A percentile compares a stretch with the other conserved stretches of the same genome.
These are phyloP conservation scores for Penicillium odoratum DNA, from an alignment of 495 filamentous ascomycete genomes.

Conservation along the genomic window DNA sequence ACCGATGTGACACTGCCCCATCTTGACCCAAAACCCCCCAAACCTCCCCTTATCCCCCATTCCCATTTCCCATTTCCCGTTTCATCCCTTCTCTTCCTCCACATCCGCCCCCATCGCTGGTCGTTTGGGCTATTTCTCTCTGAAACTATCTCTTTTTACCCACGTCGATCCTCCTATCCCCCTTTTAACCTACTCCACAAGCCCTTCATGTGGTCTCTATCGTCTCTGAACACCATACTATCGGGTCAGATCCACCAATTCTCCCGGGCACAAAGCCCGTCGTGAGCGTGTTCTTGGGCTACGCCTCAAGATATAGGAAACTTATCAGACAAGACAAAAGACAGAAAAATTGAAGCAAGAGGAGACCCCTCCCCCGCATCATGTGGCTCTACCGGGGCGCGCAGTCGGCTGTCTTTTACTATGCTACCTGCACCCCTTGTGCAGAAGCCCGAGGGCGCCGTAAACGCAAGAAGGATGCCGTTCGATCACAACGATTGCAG, in stretches of 20 bases:
- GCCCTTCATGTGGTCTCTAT: conserved; percentile 48
- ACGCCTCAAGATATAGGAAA: background rate
- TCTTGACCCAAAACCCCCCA: background rate
- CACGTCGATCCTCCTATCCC: conserved; percentile 7
- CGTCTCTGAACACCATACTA: conserved; percentile 26
- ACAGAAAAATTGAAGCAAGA: conserved; percentile 3
- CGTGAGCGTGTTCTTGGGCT: conserved; percentile 17
- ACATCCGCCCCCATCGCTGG: conserved; percentile 23
- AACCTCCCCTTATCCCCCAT: conserved; percentile 10
- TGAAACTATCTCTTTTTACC: conserved; percentile 10
- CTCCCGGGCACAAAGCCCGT: conserved; percentile 28
- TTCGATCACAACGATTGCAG: conserved; percentile 58
- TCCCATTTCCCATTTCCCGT: conserved; percentile 1
- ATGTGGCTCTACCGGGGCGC: conserved; percentile 58
- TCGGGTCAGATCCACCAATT: conserved; percentile 26
- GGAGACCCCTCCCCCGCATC: conserved; percentile 16
- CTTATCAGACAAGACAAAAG: conserved; percentile 1
- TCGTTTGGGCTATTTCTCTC: conserved; percentile 38
- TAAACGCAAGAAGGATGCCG: conserved; percentile 65
- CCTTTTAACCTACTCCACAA: conserved; percentile 23
- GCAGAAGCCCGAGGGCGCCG: conserved; percentile 60
- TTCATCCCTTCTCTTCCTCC: conserved; percentile 10
- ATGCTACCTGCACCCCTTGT: conserved; percentile 81
- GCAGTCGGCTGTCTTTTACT: conserved; percentile 87
- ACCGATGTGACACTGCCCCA: conserved; percentile 8